These are phyloP conservation scores for Plasmodium coatneyi DNA, from an alignment of 169 alveolate species.

Conservation along the genomic window DNA sequence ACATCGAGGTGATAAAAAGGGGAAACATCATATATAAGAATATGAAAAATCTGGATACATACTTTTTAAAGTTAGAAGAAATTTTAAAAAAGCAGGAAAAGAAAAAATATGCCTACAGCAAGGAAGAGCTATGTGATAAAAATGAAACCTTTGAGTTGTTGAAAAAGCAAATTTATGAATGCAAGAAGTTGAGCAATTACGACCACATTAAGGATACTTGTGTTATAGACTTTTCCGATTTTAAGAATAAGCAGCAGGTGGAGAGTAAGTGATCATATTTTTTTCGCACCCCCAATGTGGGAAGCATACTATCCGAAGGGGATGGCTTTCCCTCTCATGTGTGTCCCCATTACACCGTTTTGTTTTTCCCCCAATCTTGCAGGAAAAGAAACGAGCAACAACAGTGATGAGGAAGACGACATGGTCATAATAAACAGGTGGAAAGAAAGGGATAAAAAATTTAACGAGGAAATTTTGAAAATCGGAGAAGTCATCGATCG, in stretches of 20 bases:
- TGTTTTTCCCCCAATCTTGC: not conserved
- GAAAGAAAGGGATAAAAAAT: conserved; percentile 80
- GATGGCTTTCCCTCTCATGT: not conserved
- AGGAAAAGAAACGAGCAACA: conserved; percentile 71
- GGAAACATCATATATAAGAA: conserved; percentile 53
- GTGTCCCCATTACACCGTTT: not conserved
- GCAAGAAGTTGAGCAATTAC: conserved; percentile 55
- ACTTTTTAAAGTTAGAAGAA: conserved; percentile 55
- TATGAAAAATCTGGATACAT: conserved; percentile 56
- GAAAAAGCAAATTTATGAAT: conserved; percentile 51
- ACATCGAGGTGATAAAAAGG: conserved; percentile 65
- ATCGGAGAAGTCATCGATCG: conserved; percentile 86
- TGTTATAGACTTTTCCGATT: conserved; percentile 1
- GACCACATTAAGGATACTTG: conserved; percentile 33
- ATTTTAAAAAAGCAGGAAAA: conserved; percentile 38
- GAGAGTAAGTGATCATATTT: conserved; percentile 27
- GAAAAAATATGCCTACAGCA: conserved; percentile 5
- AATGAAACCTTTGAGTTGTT: conserved; percentile 27
- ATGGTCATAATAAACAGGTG: conserved; percentile 78
- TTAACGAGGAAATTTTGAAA: conserved; percentile 82
- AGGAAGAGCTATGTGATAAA: conserved; percentile 52
- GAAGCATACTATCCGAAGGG: not conserved
- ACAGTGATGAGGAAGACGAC: conserved; percentile 75
- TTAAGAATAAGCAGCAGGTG: conserved; percentile 24
- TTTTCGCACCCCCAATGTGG: not conserved